Evolutionary conservation across 148 eudicot genomes (phyloP).

Genomic region (Dysphania ambrosioides): DNA sequence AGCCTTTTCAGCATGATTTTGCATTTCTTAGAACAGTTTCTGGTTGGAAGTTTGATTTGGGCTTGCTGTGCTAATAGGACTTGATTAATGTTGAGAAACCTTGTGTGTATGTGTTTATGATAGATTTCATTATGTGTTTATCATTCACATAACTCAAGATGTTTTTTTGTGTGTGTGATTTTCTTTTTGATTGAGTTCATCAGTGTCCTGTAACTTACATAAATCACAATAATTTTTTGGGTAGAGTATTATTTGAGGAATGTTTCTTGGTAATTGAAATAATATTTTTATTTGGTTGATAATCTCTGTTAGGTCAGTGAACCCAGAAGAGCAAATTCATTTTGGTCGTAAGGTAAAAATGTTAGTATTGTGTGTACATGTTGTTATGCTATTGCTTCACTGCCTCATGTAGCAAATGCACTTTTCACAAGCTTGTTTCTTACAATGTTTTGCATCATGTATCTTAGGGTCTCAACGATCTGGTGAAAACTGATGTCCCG

Average conservation of each 20-base stretch:
- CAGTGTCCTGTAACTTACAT: too few relatives aligned
- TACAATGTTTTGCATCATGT: slow-evolving; percentile 2
- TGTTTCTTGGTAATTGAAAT: slow-evolving; percentile 8
- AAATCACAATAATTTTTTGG: neutral
- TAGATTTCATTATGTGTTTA: too few relatives aligned
- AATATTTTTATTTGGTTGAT: neutral
- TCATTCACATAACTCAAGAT: neutral
- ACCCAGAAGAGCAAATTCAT: slow-evolving; percentile 35
- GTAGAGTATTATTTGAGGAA: neutral
- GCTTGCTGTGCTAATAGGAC: too few relatives aligned
- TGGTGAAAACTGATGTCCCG: slow-evolving; percentile 56
- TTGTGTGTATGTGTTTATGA: neutral
- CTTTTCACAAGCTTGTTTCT: too few relatives aligned
- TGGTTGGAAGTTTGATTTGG: neutral
- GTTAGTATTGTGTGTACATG: neutral
- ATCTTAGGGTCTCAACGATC: slow-evolving; percentile 49
- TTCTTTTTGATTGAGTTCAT: slow-evolving; percentile 5
- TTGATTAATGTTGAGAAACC: too few relatives aligned
- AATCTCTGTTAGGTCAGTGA: slow-evolving; percentile 44
- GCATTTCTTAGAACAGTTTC: too few relatives aligned
- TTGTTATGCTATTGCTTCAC: neutral
- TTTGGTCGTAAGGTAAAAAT: slow-evolving; percentile 34
- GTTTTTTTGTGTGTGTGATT: neutral
- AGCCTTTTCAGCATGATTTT: slow-evolving; percentile 2
- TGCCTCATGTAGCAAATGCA: slow-evolving; percentile 1